A percentile compares a stretch with the other conserved stretches of the same genome.
Conservation (phyloP, 202 grass and related monocot species). For the Alloteropsis angusta region DNA sequence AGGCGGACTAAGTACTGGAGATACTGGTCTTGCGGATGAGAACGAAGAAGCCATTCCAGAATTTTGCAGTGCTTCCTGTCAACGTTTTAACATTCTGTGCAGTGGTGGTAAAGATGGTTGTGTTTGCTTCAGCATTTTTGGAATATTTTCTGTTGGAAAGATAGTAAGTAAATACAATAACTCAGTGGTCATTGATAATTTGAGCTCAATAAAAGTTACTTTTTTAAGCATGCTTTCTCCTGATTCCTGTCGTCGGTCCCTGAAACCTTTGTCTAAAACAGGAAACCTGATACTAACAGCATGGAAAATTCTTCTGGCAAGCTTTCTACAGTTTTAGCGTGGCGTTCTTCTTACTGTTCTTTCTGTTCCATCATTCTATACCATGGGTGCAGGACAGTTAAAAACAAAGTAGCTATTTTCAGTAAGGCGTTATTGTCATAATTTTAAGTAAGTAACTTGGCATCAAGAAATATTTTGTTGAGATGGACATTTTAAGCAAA, state of each 20-base stretch:
- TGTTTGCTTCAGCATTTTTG: conserved; percentile 98
- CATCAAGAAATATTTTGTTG: not conserved
- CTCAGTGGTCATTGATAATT: conserved; percentile 3
- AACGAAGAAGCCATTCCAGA: conserved; percentile 59
- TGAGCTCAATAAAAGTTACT: conserved; percentile 12
- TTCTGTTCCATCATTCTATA: not conserved
- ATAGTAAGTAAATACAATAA: conserved; percentile 60
- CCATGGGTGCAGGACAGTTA: not conserved
- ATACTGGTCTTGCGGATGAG: conserved; percentile 51
- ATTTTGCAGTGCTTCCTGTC: conserved; percentile 65
- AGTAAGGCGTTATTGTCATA: not conserved
- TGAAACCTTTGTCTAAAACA: not conserved
- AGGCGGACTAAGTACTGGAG: conserved; percentile 69
- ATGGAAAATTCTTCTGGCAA: not conserved
- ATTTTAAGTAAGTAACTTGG: not conserved
- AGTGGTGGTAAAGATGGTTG: conserved; percentile 75
- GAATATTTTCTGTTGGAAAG: conserved; percentile 89
- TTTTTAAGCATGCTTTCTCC: conserved; percentile 9
- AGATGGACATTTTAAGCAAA: not conserved
- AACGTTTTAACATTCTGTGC: conserved; percentile 82
- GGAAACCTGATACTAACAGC: conserved; percentile 5
- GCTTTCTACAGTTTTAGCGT: not conserved
- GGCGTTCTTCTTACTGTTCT: not conserved
- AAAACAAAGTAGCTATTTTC: not conserved
- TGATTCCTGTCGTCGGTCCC: conserved; percentile 21